Evolutionary conservation across 176 grass and related monocot genomes (phyloP).

Genomic region (Musa troglodytarum): DNA sequence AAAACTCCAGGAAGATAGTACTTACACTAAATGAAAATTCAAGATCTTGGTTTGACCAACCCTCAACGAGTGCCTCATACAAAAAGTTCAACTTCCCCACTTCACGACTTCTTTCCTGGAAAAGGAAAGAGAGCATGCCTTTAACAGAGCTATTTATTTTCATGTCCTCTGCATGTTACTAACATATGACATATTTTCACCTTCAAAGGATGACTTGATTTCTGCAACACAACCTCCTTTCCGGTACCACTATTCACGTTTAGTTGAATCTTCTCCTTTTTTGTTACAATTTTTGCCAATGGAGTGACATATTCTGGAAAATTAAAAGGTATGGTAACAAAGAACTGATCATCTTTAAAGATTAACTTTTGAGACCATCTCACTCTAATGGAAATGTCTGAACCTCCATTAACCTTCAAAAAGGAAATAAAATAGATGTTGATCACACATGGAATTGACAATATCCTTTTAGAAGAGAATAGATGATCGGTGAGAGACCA

Average conservation of each 20-base stretch:
- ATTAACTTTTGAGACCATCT: slow-evolving; percentile 87
- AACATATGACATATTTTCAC: slow-evolving; percentile 25
- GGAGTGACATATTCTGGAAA: slow-evolving; percentile 86
- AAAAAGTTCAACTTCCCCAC: slow-evolving; percentile 62
- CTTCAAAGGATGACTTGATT: slow-evolving; percentile 81
- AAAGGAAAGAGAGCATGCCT: slow-evolving; percentile 12
- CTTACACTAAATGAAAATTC: slow-evolving; percentile 81
- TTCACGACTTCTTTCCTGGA: slow-evolving; percentile 75
- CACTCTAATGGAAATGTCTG: slow-evolving; percentile 57
- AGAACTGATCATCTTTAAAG: slow-evolving; percentile 62
- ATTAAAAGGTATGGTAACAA: slow-evolving; percentile 60
- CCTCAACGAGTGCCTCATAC: slow-evolving; percentile 79
- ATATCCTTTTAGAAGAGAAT: not conserved
- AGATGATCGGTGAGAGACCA: slow-evolving; percentile 11
- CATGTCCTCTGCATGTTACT: not conserved
- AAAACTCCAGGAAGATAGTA: not conserved
- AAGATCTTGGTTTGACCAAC: slow-evolving; percentile 77
- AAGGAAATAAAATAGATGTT: slow-evolving; percentile 5
- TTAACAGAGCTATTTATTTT: not conserved
- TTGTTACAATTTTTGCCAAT: slow-evolving; percentile 69
- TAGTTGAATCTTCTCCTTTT: slow-evolving; percentile 88
- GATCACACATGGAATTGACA: not conserved
- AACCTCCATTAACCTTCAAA: slow-evolving; percentile 70
- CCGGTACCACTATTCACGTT: slow-evolving; percentile 59
- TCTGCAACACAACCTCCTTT: slow-evolving; percentile 78